These are phyloP conservation scores for Puccinia polysora DNA, from an alignment of 1,284 basidiomycete species.

Conservation along the genomic window DNA sequence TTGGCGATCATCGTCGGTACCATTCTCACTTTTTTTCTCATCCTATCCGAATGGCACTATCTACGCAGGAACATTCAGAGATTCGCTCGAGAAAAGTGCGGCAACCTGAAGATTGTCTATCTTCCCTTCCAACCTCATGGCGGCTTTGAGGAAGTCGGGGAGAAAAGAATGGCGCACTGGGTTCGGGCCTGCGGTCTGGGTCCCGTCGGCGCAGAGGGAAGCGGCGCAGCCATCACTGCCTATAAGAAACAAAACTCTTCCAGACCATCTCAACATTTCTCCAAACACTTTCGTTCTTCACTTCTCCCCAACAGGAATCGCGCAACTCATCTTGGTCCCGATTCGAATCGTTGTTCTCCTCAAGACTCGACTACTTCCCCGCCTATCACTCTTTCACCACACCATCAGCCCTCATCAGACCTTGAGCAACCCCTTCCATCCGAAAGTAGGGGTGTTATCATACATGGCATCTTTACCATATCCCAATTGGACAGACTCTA, in stretches of 20 bases:
- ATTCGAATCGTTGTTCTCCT: neutral
- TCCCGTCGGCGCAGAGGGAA: constrained; percentile 17
- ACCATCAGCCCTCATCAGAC: neutral
- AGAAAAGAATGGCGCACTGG: constrained; percentile 25
- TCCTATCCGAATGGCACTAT: constrained; percentile 25
- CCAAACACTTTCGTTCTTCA: no score
- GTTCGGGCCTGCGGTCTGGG: constrained; percentile 20
- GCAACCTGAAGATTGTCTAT: constrained; percentile 21
- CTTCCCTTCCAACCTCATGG: constrained; percentile 5
- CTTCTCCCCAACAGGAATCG: neutral
- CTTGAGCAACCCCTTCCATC: neutral
- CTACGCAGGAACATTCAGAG: neutral
- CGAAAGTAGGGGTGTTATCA: constrained; percentile 26
- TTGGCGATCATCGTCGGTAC: constrained; percentile 8
- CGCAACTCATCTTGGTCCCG: neutral
- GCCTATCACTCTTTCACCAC: neutral
- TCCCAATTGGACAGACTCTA: constrained; percentile 9
- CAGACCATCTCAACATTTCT: no score
- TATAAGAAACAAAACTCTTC: no score
- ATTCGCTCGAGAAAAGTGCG: constrained; percentile 18
- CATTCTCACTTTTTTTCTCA: constrained; percentile 2
- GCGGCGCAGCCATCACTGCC: neutral
- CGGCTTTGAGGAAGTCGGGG: constrained; percentile 25
- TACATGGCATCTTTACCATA: constrained; percentile 29
- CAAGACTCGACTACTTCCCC: neutral